Evolutionary conservation across 768 basidiomycete species (phyloP), one percentile per base, ranked within the genome.

Genomic region (Boletus eberwhitei): DNA sequence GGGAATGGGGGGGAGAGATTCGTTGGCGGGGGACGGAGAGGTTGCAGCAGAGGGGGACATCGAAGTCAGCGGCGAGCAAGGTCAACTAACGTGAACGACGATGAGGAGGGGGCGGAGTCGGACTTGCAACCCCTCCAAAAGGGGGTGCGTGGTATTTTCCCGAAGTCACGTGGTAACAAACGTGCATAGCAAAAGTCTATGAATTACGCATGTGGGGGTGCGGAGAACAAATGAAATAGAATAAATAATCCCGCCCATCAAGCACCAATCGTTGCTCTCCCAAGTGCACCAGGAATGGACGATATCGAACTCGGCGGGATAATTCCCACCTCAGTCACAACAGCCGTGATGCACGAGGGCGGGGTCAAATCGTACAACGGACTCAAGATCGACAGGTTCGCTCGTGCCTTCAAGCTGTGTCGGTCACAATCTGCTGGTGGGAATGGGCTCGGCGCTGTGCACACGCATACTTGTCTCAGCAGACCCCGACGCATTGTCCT

Each of bases 281-380:
- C 67, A 26, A 91, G 74, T 1, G 90, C 88, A 51, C 88, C 75
- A 17, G 88, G 86, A 70, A 93, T 88, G 37, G 88, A 87, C 63
- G 87, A 85, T 60, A 95, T 91, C 58, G 92, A 92, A 61, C 87
- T 93, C 0, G 94, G 92, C 4, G 94, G 94, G 58, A 96, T 97
- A 51, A 98, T 77, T 2, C 96, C 96, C 41, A 95, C 94, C 74
- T 99, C 97, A 3, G 96, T 98, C 51, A 98, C 93, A 22, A 99
- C 92, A 17, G 90, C 96, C 2, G 97, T 96, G 58, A 99, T 94
- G 67, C 85, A 89, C 19, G 82, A 83, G 1, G 95, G 89, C 2
- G 96, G 92, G 2, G 97, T 97, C 41, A 98, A 77, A 70, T 99
- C 97, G 66, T 98, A 99, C 13, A 98, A 72, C 7, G 96, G 88